phyloP scores from a whole-genome alignment of 257 asterid species.

The Scutellaria baicalensis region DNA sequence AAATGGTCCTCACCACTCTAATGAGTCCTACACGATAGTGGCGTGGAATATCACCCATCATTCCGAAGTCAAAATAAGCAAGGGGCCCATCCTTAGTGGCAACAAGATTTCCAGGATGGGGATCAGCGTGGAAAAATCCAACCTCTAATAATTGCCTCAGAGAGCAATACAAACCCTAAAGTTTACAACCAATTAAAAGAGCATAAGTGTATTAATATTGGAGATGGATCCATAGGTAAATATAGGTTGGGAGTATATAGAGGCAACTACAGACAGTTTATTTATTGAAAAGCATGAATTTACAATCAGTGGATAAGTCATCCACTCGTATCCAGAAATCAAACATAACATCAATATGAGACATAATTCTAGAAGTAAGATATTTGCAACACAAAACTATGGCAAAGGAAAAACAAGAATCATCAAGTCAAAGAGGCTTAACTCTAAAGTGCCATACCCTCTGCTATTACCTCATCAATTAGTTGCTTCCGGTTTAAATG shows the following conservation, averaged over 20 bases:
- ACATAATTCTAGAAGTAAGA: background rate
- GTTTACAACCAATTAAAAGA: background rate
- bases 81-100: constrained; percentile 83
- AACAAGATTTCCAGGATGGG: constrained; percentile 98
- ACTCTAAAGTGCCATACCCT: constrained; percentile 9
- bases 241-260: background rate
- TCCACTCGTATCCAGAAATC: too few species aligned
- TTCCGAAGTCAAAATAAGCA: constrained; percentile 97
- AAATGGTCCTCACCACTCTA: constrained; percentile 58
- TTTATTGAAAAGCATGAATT: too few species aligned
- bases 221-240: background rate
- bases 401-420: background rate
- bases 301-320: too few species aligned
- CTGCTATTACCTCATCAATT: constrained; percentile 63
- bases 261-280: too few species aligned
- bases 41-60: constrained; percentile 98
- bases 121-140: constrained; percentile 98
- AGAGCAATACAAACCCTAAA: constrained; percentile 87
- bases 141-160: constrained; percentile 95
- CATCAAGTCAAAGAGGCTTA: background rate
- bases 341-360: background rate
- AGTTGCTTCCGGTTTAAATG: constrained; percentile 66
- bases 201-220: background rate
- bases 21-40: constrained; percentile 96
- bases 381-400: background rate